Evolutionary conservation across 176 grass and related monocot species (phyloP).

Genomic region (Musa beccarii): DNA sequence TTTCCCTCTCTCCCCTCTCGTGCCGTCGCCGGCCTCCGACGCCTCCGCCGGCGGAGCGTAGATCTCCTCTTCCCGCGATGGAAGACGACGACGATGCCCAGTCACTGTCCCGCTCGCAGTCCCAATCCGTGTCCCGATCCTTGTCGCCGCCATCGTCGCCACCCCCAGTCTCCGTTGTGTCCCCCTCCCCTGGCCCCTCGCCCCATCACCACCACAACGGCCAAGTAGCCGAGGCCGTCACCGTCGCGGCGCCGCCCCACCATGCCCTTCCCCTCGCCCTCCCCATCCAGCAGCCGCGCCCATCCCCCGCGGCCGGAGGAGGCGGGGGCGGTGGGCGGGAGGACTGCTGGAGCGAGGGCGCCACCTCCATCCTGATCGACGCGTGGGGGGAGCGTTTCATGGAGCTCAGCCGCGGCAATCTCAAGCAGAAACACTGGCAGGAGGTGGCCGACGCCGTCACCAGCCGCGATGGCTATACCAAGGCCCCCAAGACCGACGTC

Average conservation of each 20-base stretch:
- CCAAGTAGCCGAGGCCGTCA: conserved; percentile 6
- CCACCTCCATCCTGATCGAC: conserved; percentile 79
- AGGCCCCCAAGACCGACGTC: conserved; percentile 58
- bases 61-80: not conserved
- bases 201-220: conserved; percentile 28
- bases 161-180: not conserved
- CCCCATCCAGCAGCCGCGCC: conserved; percentile 58
- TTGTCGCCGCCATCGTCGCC: not conserved
- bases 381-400: conserved; percentile 92
- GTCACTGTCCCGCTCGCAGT: not conserved
- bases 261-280: conserved; percentile 39
- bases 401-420: conserved; percentile 82
- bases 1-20: conserved; percentile 17
- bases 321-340: conserved; percentile 38
- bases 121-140: conserved; percentile 3
- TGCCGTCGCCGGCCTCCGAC: conserved; percentile 28
- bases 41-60: not conserved
- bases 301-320: not conserved
- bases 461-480: conserved; percentile 74
- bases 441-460: conserved; percentile 92
- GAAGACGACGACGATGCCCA: conserved; percentile 5
- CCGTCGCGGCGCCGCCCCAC: conserved; percentile 33
- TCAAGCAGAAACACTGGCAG: conserved; percentile 96
- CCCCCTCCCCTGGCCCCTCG: not conserved
- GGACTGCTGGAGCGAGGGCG: conserved; percentile 96